Percentiles rank a stretch among this genome's conserved stretches.
Evolutionary conservation across 2,329 filamentous ascomycete species (phyloP).

Genomic region (Arachnomyces sp.): DNA sequence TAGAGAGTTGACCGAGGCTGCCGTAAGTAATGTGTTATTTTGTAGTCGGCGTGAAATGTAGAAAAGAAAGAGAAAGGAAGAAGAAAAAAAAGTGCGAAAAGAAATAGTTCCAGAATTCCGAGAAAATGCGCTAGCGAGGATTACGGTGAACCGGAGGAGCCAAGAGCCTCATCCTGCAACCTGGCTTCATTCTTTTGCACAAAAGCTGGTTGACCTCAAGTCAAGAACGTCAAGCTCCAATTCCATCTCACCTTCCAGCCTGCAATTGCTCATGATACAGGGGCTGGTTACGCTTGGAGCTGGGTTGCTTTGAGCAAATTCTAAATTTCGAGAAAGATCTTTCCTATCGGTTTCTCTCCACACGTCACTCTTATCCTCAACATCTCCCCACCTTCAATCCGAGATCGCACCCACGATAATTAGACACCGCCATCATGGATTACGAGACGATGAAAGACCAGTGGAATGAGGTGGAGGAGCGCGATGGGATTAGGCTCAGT

Average conservation of each 20-base stretch:
- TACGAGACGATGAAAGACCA: constrained; percentile 90
- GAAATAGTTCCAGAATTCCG: constrained; percentile 21
- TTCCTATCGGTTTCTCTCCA: not conserved
- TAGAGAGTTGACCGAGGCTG: constrained; percentile 41
- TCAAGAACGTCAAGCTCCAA: not conserved
- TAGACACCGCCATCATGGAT: constrained; percentile 56
- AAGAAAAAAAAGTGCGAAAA: constrained; percentile 17
- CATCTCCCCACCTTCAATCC: constrained; percentile 1
- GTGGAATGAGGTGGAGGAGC: constrained; percentile 93
- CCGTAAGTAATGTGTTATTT: constrained; percentile 51
- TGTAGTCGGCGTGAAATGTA: constrained; percentile 45
- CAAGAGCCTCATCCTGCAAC: constrained; percentile 32
- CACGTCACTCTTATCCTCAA: constrained; percentile 19
- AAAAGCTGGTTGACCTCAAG: constrained; percentile 11
- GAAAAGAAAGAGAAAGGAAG: constrained; percentile 26
- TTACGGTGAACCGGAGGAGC: constrained; percentile 28
- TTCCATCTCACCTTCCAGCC: not conserved
- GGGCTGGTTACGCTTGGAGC: constrained; percentile 23
- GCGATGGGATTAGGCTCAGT: constrained; percentile 88
- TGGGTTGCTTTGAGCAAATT: constrained; percentile 14
- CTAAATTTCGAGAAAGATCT: not conserved
- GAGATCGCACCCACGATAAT: constrained; percentile 7
- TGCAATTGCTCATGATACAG: not conserved
- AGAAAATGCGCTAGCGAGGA: constrained; percentile 14
- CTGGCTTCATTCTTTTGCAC: constrained; percentile 34